Evolutionary conservation across 306 rosid species (phyloP).

Genomic region (Spatholobus suberectus): DNA sequence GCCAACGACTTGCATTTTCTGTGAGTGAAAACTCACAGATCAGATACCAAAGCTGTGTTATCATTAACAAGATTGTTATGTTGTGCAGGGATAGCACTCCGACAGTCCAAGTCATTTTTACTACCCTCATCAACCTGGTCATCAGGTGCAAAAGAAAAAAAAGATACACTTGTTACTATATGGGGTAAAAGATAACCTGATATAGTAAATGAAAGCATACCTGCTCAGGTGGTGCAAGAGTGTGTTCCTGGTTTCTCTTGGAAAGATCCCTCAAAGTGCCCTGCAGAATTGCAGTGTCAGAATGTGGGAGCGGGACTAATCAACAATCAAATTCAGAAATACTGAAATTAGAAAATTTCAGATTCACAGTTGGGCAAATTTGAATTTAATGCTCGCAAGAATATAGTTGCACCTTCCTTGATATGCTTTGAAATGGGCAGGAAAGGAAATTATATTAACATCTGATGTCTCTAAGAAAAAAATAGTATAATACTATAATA

Average conservation of each 20-base stretch:
- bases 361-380: conserved; percentile 19
- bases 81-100: conserved; percentile 50
- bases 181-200: background rate
- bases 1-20: conserved; percentile 49
- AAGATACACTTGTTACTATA: background rate
- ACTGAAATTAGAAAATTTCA: conserved; percentile 5
- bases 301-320: background rate
- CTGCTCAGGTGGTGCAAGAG: conserved; percentile 56
- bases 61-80: conserved; percentile 58
- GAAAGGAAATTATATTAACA: background rate
- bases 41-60: conserved; percentile 61
- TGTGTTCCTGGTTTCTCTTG: conserved; percentile 72
- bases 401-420: conserved; percentile 6
- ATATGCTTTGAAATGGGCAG: background rate
- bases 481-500: background rate
- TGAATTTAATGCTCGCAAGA: background rate
- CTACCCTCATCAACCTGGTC: conserved; percentile 66
- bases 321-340: background rate
- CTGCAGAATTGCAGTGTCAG: conserved; percentile 52
- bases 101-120: conserved; percentile 56
- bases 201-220: conserved; percentile 44
- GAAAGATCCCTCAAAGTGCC: conserved; percentile 86
- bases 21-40: conserved; percentile 51
- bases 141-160: background rate
- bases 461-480: conserved; percentile 12